Evolutionary conservation across 2,329 filamentous ascomycete genomes (phyloP).

Genomic region (Hypoxylon sp.): DNA sequence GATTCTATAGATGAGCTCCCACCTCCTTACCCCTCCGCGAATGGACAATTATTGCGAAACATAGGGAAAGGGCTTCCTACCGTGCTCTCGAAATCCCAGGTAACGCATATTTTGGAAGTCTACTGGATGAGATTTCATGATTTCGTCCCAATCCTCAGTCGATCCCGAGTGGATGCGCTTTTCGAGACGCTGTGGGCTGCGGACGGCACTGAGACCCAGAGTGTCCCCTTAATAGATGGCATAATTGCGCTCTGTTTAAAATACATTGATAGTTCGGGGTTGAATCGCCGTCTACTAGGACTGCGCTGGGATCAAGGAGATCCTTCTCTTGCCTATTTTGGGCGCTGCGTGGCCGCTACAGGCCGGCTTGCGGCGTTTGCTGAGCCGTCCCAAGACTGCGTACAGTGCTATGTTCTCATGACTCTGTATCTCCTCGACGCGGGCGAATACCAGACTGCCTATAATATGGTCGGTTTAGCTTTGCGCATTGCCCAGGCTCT

Average conservation of each 20-base stretch:
- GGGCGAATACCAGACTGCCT: slow-evolving; percentile 36
- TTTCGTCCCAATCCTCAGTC: slow-evolving; percentile 30
- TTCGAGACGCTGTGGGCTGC: slow-evolving; percentile 13
- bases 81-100: slow-evolving; percentile 29
- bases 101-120: slow-evolving; percentile 24
- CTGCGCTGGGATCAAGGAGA: slow-evolving; percentile 28
- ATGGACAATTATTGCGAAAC: slow-evolving; percentile 22
- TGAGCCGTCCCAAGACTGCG: slow-evolving; percentile 26
- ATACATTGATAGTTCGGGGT: slow-evolving; percentile 30
- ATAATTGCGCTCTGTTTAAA: slow-evolving; percentile 3
- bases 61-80: slow-evolving; percentile 7
- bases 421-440: slow-evolving; percentile 35
- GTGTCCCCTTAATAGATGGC: no score
- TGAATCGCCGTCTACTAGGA: slow-evolving; percentile 34
- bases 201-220: no score
- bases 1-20: slow-evolving; percentile 26
- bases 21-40: slow-evolving; percentile 24
- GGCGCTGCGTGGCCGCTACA: slow-evolving; percentile 31
- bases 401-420: slow-evolving; percentile 39
- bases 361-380: slow-evolving; percentile 33
- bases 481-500: slow-evolving; percentile 32
- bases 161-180: slow-evolving; percentile 19
- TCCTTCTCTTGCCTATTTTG: slow-evolving; percentile 34
- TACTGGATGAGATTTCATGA: slow-evolving; percentile 34
- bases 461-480: slow-evolving; percentile 39